Percentiles rank a stretch among this genome's conserved stretches.
Evolutionary conservation across 169 alveolate species (phyloP).

Genomic region (Theileria annulata): DNA sequence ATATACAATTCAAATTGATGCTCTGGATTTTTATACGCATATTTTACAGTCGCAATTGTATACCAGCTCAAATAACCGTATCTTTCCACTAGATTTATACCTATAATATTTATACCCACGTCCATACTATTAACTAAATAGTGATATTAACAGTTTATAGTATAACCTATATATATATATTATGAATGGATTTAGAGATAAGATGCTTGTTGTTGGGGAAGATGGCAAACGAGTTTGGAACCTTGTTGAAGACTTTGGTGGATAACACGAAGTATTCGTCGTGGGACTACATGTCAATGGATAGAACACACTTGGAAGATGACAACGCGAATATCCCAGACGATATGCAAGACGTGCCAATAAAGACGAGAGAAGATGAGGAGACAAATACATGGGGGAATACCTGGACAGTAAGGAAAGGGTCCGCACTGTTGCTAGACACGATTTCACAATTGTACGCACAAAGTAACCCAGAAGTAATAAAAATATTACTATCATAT

Average conservation of each 20-base stretch:
- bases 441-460: conserved; percentile 74
- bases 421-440: conserved; percentile 82
- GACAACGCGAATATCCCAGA: conserved; percentile 83
- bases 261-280: conserved; percentile 80
- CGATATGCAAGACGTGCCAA: conserved; percentile 79
- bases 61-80: background rate
- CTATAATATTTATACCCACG: background rate
- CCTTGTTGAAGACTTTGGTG: conserved; percentile 67
- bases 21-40: conserved; percentile 82
- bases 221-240: conserved; percentile 58
- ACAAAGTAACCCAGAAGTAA: conserved; percentile 72
- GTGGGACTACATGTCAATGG: conserved; percentile 87
- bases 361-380: conserved; percentile 74
- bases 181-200: conserved; percentile 59
- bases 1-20: conserved; percentile 80
- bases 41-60: conserved; percentile 41
- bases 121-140: background rate
- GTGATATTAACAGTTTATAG: background rate
- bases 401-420: conserved; percentile 90
- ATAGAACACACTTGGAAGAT: conserved; percentile 84
- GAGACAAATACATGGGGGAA: conserved; percentile 85
- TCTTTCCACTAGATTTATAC: no score
- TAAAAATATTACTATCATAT: conserved; percentile 77
- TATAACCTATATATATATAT: no score
- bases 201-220: conserved; percentile 39